phyloP scores from a whole-genome alignment of 768 basidiomycete species.

The Panaeolus papilionaceus region DNA sequence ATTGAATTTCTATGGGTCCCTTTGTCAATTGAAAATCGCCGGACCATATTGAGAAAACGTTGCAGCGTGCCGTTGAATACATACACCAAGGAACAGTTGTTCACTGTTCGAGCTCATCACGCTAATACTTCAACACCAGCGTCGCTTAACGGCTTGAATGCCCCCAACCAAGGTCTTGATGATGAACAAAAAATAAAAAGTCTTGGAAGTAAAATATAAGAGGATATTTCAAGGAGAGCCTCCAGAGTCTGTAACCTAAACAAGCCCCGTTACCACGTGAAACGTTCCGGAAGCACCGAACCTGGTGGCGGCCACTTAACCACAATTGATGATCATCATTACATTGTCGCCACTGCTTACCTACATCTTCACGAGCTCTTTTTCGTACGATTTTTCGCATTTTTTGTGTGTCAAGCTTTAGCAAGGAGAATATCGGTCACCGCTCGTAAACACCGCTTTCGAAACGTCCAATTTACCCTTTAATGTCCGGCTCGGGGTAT shows the following conservation, averaged over 20 bases:
- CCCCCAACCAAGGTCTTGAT: background rate
- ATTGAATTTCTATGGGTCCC: background rate
- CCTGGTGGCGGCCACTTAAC: slow-evolving; percentile 13
- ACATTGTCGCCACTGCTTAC: background rate
- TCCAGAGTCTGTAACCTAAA: background rate
- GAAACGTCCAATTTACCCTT: background rate
- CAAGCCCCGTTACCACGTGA: slow-evolving; percentile 7
- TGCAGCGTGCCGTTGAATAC: background rate
- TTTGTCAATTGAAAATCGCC: background rate
- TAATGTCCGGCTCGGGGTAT: background rate
- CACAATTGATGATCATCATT: slow-evolving; percentile 6
- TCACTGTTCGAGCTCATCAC: background rate
- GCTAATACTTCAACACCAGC: background rate
- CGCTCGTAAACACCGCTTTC: background rate
- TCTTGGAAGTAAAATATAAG: background rate
- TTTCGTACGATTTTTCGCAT: background rate
- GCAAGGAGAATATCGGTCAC: background rate
- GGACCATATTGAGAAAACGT: background rate
- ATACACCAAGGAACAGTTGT: no score
- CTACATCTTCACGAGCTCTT: background rate
- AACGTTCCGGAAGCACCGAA: background rate
- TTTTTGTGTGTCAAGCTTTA: background rate
- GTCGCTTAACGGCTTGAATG: background rate
- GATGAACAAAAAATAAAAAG: background rate
- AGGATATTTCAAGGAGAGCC: background rate